phyloP scores from a whole-genome alignment of 805 yeast genomes.

The Jamesozyma gamospora region DNA sequence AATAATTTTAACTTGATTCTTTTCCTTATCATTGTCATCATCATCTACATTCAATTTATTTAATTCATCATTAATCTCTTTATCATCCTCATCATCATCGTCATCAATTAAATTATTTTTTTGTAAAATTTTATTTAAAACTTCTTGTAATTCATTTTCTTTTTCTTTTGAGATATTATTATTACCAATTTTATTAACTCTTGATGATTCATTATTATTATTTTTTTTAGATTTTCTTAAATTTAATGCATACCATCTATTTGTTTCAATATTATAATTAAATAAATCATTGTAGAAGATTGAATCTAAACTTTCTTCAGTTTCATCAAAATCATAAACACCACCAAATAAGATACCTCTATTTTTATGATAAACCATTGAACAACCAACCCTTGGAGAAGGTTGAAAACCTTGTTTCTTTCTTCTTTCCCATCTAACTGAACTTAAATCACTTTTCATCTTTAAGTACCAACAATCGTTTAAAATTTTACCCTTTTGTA shows the following conservation, averaged over 20 bases:
- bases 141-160: slow-evolving; percentile 74
- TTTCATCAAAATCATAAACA: slow-evolving; percentile 88
- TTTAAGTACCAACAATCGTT: slow-evolving; percentile 79
- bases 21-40: slow-evolving; percentile 22
- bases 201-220: slow-evolving; percentile 32
- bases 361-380: slow-evolving; percentile 72
- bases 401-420: slow-evolving; percentile 86
- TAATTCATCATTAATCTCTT: slow-evolving; percentile 25
- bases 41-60: slow-evolving; percentile 30
- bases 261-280: slow-evolving; percentile 75
- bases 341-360: slow-evolving; percentile 94
- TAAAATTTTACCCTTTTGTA: slow-evolving; percentile 83
- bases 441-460: slow-evolving; percentile 71
- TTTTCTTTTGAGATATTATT: slow-evolving; percentile 39
- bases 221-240: slow-evolving; percentile 9
- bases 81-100: slow-evolving; percentile 41
- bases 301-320: slow-evolving; percentile 83
- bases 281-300: slow-evolving; percentile 71
- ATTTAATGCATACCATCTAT: slow-evolving; percentile 72
- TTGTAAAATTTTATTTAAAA: slow-evolving; percentile 61
- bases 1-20: slow-evolving; percentile 42
- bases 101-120: slow-evolving; percentile 66
- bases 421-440: slow-evolving; percentile 79
- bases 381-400: slow-evolving; percentile 88
- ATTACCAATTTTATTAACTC: slow-evolving; percentile 31